Evolutionary conservation across 352 stramenopile species (phyloP).

Genomic region (Plasmopara muralis): DNA sequence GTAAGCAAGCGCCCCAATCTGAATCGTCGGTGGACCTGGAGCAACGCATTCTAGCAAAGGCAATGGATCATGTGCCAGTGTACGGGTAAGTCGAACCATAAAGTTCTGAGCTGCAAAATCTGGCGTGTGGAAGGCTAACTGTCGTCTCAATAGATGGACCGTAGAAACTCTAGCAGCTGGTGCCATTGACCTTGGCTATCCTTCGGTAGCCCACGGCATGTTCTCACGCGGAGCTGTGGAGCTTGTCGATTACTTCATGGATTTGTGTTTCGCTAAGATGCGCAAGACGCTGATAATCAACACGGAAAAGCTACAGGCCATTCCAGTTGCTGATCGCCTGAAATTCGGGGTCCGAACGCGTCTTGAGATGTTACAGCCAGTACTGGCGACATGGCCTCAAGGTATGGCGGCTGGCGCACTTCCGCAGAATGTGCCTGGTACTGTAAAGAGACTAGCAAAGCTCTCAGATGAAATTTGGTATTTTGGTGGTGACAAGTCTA

Average conservation of each 20-base stretch:
- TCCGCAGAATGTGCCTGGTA: conserved; percentile 65
- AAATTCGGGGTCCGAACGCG: conserved; percentile 73
- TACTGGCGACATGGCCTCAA: conserved; percentile 60
- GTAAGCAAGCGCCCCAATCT: conserved; percentile 12
- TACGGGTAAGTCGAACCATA: conserved; percentile 33
- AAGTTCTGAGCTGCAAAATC: neutral
- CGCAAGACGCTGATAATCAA: conserved; percentile 51
- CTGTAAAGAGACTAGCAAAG: conserved; percentile 59
- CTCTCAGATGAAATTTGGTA: conserved; percentile 85
- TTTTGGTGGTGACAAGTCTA: conserved; percentile 81
- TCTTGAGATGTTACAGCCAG: conserved; percentile 55
- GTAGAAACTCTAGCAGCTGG: conserved; percentile 67
- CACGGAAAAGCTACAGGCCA: conserved; percentile 52
- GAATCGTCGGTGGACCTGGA: conserved; percentile 33
- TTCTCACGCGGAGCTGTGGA: conserved; percentile 70
- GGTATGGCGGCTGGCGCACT: conserved; percentile 75
- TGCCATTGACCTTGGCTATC: conserved; percentile 57
- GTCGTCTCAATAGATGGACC: conserved; percentile 46
- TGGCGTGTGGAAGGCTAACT: conserved; percentile 4
- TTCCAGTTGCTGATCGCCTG: conserved; percentile 71
- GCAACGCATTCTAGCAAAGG: conserved; percentile 44
- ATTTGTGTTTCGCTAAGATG: conserved; percentile 54
- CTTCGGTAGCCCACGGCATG: conserved; percentile 80
- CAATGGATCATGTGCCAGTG: conserved; percentile 37
- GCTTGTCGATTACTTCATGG: conserved; percentile 83